Evolutionary conservation across 306 rosid genomes (phyloP).

Genomic region (Parietaria judaica): DNA sequence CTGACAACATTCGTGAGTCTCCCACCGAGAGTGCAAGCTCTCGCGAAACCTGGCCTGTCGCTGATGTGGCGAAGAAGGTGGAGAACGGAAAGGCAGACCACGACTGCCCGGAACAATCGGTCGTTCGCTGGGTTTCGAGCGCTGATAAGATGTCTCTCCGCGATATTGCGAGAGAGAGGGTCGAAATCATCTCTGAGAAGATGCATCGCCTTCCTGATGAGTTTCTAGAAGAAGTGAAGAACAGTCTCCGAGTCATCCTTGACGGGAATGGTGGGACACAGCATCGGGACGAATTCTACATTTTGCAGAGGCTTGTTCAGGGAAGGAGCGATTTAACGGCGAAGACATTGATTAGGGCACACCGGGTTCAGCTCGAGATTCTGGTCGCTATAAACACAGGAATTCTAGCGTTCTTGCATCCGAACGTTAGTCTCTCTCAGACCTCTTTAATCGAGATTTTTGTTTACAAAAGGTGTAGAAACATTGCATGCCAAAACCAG

Average conservation of each 20-base stretch:
- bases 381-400: conserved; percentile 91
- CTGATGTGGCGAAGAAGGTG: conserved; percentile 66
- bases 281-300: conserved; percentile 75
- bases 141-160: conserved; percentile 77
- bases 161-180: conserved; percentile 84
- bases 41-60: conserved; percentile 78
- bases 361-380: conserved; percentile 87
- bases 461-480: conserved; percentile 85
- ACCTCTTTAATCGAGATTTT: conserved; percentile 78
- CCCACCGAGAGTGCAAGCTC: conserved; percentile 97
- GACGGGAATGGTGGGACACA: conserved; percentile 86
- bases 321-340: conserved; percentile 78
- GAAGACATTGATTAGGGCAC: conserved; percentile 78
- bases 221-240: conserved; percentile 73
- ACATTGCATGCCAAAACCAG: conserved; percentile 85
- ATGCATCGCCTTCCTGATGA: conserved; percentile 80
- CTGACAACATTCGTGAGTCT: conserved; percentile 68
- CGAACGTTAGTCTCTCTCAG: conserved; percentile 78
- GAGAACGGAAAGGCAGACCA: conserved; percentile 71
- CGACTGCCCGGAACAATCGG: conserved; percentile 66
- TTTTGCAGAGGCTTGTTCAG: conserved; percentile 78
- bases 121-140: conserved; percentile 70
- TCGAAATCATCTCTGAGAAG: conserved; percentile 72
- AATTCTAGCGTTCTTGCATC: conserved; percentile 92
- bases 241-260: conserved; percentile 61